phyloP scores from a whole-genome alignment of 2,329 filamentous ascomycete species.

The Trichoderma semiorbis region DNA sequence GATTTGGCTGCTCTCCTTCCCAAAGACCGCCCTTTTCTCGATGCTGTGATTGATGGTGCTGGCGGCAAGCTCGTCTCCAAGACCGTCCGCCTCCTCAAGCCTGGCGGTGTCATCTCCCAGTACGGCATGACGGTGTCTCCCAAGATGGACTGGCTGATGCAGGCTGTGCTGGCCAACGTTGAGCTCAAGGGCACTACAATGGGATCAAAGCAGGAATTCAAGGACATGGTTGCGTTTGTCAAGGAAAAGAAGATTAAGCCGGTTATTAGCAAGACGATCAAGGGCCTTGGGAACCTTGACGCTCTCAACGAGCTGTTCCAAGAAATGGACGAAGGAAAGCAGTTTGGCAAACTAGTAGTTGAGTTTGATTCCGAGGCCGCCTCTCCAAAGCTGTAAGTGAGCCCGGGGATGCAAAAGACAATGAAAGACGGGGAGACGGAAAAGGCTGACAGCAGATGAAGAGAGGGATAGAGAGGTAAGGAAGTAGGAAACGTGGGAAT shows the following conservation, averaged over 20 bases:
- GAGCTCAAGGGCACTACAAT: conserved; percentile 85
- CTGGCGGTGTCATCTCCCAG: conserved; percentile 75
- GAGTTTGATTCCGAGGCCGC: conserved; percentile 50
- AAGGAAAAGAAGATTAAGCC: conserved; percentile 68
- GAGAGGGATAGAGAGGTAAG: neutral
- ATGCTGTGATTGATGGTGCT: conserved; percentile 86
- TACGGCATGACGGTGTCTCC: conserved; percentile 91
- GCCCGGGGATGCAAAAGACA: neutral
- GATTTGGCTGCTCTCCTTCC: conserved; percentile 63
- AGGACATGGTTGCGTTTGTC: conserved; percentile 86
- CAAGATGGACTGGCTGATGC: conserved; percentile 83
- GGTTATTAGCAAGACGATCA: conserved; percentile 70
- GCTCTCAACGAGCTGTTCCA: conserved; percentile 80
- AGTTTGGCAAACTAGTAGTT: conserved; percentile 92
- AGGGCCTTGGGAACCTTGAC: conserved; percentile 70
- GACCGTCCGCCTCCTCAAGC: conserved; percentile 65
- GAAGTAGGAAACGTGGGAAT: neutral
- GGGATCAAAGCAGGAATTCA: conserved; percentile 85
- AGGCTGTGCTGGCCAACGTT: conserved; percentile 79
- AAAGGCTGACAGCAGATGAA: neutral
- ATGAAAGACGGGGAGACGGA: neutral
- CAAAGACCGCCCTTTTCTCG: conserved; percentile 63
- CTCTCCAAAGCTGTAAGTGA: conserved; percentile 40
- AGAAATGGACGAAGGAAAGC: conserved; percentile 78
- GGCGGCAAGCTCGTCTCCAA: conserved; percentile 79